Conservation (phyloP, 1,139 yeast species). For the Pichia sp. region DNA sequence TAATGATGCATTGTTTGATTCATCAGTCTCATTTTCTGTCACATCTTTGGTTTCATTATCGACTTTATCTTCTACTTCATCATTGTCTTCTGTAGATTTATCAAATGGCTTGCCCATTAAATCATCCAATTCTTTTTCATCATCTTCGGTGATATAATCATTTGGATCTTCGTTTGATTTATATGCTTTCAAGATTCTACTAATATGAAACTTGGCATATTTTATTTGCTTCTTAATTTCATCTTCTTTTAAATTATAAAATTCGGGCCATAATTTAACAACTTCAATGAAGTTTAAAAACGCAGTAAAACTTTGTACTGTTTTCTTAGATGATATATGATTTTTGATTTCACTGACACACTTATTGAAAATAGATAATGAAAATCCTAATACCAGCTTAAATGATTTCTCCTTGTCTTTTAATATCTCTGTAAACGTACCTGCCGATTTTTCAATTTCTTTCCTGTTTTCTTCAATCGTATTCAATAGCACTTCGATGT, state of each 20-base stretch:
- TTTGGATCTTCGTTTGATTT: slow-evolving; percentile 49
- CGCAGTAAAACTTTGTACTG: slow-evolving; percentile 44
- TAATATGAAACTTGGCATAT: slow-evolving; percentile 54
- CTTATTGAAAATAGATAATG: slow-evolving; percentile 52
- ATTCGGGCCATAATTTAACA: slow-evolving; percentile 37
- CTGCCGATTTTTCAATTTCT: slow-evolving; percentile 27
- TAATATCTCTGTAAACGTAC: slow-evolving; percentile 32
- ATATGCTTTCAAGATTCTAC: slow-evolving; percentile 43
- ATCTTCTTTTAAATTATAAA: slow-evolving; percentile 21
- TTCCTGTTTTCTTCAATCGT: slow-evolving; percentile 51
- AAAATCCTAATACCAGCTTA: slow-evolving; percentile 55
- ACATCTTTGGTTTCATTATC: background rate
- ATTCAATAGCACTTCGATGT: slow-evolving; percentile 55
- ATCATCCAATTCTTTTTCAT: slow-evolving; percentile 19
- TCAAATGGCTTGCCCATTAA: background rate
- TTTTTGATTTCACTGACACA: slow-evolving; percentile 40
- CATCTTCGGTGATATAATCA: slow-evolving; percentile 33
- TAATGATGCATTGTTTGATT: slow-evolving; percentile 1
- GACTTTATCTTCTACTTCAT: background rate
- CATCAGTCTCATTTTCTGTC: background rate
- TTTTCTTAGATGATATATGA: slow-evolving; percentile 33
- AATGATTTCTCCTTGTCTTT: slow-evolving; percentile 51
- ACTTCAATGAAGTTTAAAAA: slow-evolving; percentile 44
- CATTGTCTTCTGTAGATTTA: background rate
- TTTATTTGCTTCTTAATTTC: slow-evolving; percentile 37